Evolutionary conservation across 495 filamentous ascomycete genomes (phyloP).

Genomic region (Annulohypoxylon stygium): DNA sequence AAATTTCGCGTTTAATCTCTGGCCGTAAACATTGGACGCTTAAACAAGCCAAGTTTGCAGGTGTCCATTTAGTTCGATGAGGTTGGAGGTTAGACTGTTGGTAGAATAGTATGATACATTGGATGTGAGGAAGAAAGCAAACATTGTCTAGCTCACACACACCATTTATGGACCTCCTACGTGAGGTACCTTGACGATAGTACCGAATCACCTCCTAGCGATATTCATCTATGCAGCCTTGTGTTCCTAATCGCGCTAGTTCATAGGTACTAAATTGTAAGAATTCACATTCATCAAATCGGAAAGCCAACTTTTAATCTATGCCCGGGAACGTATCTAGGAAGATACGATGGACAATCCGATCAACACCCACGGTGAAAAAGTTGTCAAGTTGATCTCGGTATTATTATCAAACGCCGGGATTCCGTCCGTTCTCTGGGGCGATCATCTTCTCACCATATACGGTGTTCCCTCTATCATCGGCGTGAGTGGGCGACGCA

Average conservation of each 20-base stretch:
- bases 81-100: no score
- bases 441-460: background rate
- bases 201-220: no score
- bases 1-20: no score
- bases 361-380: background rate
- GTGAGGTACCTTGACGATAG: no score
- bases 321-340: background rate
- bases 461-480: background rate
- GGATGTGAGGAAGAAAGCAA: no score
- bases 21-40: no score
- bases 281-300: background rate
- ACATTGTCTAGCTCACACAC: no score
- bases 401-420: background rate
- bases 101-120: no score
- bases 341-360: background rate
- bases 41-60: no score
- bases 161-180: no score
- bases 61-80: background rate
- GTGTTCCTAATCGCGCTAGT: no score
- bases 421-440: background rate
- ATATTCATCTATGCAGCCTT: background rate
- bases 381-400: background rate
- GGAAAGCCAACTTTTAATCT: background rate
- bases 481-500: background rate
- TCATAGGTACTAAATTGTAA: no score